phyloP scores from a whole-genome alignment of 2,329 filamentous ascomycete genomes.

The Botryotinia narcissicola region DNA sequence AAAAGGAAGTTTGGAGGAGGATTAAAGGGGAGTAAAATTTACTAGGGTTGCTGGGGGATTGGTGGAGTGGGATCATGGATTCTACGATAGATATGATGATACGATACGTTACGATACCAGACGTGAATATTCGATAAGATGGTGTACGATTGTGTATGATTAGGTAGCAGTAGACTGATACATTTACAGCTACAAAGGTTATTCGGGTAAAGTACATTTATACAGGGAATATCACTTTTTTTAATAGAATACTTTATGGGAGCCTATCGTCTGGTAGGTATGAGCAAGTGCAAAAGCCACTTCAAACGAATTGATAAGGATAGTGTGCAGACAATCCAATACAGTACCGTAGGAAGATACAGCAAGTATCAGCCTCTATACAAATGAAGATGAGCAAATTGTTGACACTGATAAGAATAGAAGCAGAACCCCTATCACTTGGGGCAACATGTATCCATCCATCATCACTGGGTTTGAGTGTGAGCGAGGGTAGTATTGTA shows the following conservation, averaged over 20 bases:
- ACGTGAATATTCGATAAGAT: background rate
- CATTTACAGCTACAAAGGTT: background rate
- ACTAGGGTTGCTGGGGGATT: too few species aligned
- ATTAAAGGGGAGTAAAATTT: conserved; percentile 50
- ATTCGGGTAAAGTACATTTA: background rate
- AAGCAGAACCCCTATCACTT: background rate
- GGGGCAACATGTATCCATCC: background rate
- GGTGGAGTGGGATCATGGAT: background rate
- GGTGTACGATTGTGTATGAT: background rate
- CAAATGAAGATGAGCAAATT: background rate
- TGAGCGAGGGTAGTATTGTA: background rate
- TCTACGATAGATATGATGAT: background rate
- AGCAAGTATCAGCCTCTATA: background rate
- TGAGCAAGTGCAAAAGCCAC: background rate
- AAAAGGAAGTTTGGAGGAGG: conserved; percentile 61
- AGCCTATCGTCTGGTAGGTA: background rate
- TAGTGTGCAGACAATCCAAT: background rate
- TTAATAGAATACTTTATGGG: background rate
- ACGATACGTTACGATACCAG: background rate
- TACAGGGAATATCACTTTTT: background rate
- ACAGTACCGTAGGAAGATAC: background rate
- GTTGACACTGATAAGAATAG: background rate
- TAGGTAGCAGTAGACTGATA: background rate
- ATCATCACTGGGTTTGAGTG: background rate
- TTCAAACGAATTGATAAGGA: background rate